Evolutionary conservation across 1,284 basidiomycete species (phyloP).

Genomic region (Neotropicomus parvogracilis): DNA sequence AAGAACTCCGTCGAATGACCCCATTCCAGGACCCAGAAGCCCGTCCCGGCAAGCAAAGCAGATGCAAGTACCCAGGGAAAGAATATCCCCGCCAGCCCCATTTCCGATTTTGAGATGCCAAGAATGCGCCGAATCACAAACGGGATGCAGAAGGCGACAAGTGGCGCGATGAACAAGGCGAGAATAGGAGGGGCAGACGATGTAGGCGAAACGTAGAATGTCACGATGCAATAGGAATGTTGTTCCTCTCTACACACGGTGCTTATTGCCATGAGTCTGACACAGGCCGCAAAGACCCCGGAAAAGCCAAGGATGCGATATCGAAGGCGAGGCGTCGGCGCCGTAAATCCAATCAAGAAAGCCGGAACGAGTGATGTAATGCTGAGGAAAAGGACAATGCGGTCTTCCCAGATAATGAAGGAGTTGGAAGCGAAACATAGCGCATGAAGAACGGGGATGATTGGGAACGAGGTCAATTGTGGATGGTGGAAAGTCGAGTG

Average conservation of each 20-base stretch:
- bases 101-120: slow-evolving; percentile 67
- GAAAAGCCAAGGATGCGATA: slow-evolving; percentile 73
- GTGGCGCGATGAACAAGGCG: slow-evolving; percentile 42
- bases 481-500: slow-evolving; percentile 9
- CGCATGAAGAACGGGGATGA: slow-evolving; percentile 64
- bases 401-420: slow-evolving; percentile 95
- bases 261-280: slow-evolving; percentile 70
- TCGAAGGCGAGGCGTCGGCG: slow-evolving; percentile 68
- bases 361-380: slow-evolving; percentile 59
- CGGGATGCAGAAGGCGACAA: slow-evolving; percentile 50
- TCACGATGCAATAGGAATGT: slow-evolving; percentile 80
- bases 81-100: slow-evolving; percentile 65
- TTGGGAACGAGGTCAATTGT: slow-evolving; percentile 35
- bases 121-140: slow-evolving; percentile 57
- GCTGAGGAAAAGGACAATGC: slow-evolving; percentile 72
- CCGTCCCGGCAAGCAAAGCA: slow-evolving; percentile 54
- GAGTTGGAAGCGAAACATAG: slow-evolving; percentile 86
- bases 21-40: slow-evolving; percentile 82
- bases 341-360: slow-evolving; percentile 57
- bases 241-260: slow-evolving; percentile 96
- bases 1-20: slow-evolving; percentile 53
- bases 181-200: slow-evolving; percentile 59
- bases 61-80: slow-evolving; percentile 57
- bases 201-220: slow-evolving; percentile 78
- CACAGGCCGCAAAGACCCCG: slow-evolving; percentile 61